phyloP scores from a whole-genome alignment of 2,329 filamentous ascomycete genomes.

The Nannizziopsis barbatae region DNA sequence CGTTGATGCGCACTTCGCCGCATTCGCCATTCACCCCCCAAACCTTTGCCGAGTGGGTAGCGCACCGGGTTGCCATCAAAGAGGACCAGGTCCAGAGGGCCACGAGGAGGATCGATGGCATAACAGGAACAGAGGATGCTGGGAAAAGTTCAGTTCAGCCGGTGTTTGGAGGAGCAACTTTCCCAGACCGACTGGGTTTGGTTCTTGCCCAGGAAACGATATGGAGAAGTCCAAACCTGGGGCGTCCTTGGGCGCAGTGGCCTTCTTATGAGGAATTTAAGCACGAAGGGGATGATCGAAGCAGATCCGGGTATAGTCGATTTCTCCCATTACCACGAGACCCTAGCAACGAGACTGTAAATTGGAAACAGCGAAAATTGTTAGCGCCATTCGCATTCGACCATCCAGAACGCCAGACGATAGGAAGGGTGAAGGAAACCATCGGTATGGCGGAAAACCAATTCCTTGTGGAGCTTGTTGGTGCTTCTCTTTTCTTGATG shows the following conservation, averaged over 20 bases:
- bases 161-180: constrained; percentile 18
- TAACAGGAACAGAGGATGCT: background rate
- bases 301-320: constrained; percentile 22
- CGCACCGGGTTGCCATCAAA: constrained; percentile 15
- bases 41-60: constrained; percentile 20
- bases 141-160: constrained; percentile 9
- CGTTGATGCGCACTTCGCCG: constrained; percentile 19
- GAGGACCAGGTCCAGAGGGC: constrained; percentile 13
- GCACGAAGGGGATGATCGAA: constrained; percentile 25
- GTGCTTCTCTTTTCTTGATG: background rate
- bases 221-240: constrained; percentile 17
- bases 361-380: constrained; percentile 23
- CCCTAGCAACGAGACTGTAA: constrained; percentile 24
- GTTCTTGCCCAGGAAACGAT: constrained; percentile 23
- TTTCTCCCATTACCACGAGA: constrained; percentile 25
- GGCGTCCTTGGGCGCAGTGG: constrained; percentile 21
- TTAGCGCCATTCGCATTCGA: constrained; percentile 20
- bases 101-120: constrained; percentile 9
- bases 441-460: background rate
- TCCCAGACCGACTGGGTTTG: constrained; percentile 19
- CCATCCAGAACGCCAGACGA: constrained; percentile 15
- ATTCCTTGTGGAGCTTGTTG: background rate
- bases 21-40: constrained; percentile 21
- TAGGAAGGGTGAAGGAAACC: constrained; percentile 2
- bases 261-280: constrained; percentile 24